phyloP scores from a whole-genome alignment of 805 yeast genomes.

The Saturnispora dispora region DNA sequence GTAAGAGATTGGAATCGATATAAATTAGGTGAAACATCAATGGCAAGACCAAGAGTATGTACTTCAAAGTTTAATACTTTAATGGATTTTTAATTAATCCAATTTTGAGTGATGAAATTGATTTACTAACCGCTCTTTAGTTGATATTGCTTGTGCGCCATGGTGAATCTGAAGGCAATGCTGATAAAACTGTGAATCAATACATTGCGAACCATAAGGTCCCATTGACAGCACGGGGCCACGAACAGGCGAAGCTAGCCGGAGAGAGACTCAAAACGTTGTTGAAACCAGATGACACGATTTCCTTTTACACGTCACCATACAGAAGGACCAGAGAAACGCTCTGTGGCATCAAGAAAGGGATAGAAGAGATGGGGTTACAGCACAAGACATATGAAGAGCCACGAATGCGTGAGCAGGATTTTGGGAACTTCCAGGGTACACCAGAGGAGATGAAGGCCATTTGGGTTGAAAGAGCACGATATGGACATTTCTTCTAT shows the following conservation, averaged over 20 bases:
- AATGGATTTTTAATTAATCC: neutral
- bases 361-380: constrained; percentile 33
- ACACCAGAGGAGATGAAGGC: constrained; percentile 66
- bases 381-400: constrained; percentile 65
- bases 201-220: constrained; percentile 75
- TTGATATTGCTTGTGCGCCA: constrained; percentile 76
- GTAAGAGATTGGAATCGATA: neutral
- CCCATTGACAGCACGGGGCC: constrained; percentile 64
- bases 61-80: neutral
- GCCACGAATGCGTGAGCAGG: constrained; percentile 89
- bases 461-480: constrained; percentile 77
- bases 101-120: neutral
- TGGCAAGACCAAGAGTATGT: constrained; percentile 37
- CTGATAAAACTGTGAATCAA: constrained; percentile 73
- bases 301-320: constrained; percentile 80
- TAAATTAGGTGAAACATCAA: constrained; percentile 7
- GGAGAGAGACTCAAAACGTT: constrained; percentile 37
- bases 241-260: constrained; percentile 50
- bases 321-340: constrained; percentile 81
- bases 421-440: constrained; percentile 88
- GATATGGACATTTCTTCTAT: constrained; percentile 82
- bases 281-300: constrained; percentile 38
- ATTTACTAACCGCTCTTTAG: constrained; percentile 16
- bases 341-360: constrained; percentile 56
- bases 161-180: constrained; percentile 89